A percentile compares a stretch with the other conserved stretches of the same genome.
phyloP scores from a whole-genome alignment of 257 asterid species.

The Solanum lignicaule region DNA sequence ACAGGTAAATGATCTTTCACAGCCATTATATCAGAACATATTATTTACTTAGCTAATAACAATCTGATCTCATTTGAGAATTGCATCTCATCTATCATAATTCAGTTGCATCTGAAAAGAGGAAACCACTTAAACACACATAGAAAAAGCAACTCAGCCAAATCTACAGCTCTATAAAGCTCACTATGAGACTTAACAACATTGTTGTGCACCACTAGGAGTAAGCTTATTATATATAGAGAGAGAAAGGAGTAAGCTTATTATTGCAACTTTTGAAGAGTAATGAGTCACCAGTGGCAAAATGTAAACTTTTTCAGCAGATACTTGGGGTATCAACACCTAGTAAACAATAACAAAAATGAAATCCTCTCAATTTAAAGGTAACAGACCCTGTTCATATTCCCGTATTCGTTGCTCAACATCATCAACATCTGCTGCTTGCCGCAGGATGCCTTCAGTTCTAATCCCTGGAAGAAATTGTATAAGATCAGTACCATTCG shows the following conservation, averaged over 20 bases:
- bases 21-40: neutral
- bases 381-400: conserved; percentile 73
- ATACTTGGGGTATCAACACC: neutral
- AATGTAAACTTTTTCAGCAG: neutral
- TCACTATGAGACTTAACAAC: neutral
- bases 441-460: conserved; percentile 92
- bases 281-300: neutral
- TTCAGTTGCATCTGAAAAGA: neutral
- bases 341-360: neutral
- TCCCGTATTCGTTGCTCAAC: conserved; percentile 87
- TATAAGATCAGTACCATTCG: conserved; percentile 14
- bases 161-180: neutral
- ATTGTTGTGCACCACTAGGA: neutral
- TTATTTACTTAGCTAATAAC: neutral
- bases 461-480: conserved; percentile 50
- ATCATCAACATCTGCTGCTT: conserved; percentile 98
- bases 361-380: neutral
- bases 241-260: neutral
- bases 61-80: neutral
- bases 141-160: neutral
- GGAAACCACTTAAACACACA: neutral
- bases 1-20: neutral
- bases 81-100: neutral
- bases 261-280: neutral
- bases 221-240: neutral